phyloP scores from a whole-genome alignment of 169 alveolate genomes.

The Theileria luwenshuni region DNA sequence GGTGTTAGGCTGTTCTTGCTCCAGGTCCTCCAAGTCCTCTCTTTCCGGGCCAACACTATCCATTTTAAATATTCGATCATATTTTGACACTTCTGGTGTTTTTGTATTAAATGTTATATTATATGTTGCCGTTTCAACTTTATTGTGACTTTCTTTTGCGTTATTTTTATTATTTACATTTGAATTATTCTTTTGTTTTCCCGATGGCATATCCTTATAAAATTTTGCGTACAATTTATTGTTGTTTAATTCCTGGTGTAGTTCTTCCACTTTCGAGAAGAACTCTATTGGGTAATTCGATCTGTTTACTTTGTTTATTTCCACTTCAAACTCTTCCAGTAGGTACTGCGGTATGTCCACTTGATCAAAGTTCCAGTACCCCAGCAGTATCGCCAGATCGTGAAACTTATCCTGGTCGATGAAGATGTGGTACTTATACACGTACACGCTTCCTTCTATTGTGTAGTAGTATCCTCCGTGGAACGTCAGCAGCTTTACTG shows the following conservation, averaged over 20 bases:
- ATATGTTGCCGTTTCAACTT: too few relatives aligned
- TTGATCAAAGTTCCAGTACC: constrained; percentile 49
- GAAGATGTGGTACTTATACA: constrained; percentile 35
- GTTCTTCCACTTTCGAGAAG: constrained; percentile 18
- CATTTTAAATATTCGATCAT: too few relatives aligned
- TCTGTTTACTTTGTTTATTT: constrained; percentile 23
- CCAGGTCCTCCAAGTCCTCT: too few relatives aligned
- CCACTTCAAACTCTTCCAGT: constrained; percentile 18
- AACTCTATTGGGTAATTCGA: constrained; percentile 48
- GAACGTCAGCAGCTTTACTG: constrained; percentile 12
- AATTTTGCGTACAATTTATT: neutral
- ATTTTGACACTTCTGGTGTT: too few relatives aligned
- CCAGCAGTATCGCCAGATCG: constrained; percentile 34
- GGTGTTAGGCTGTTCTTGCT: too few relatives aligned
- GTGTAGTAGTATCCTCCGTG: constrained; percentile 21
- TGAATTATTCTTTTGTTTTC: too few relatives aligned
- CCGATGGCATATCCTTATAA: neutral
- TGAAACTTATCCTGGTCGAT: constrained; percentile 31
- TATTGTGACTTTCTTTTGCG: too few relatives aligned
- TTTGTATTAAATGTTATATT: too few relatives aligned
- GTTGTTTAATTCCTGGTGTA: constrained; percentile 11
- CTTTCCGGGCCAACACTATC: too few relatives aligned
- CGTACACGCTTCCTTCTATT: constrained; percentile 28
- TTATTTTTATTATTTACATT: too few relatives aligned
- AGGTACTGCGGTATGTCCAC: constrained; percentile 31